Evolutionary conservation across 495 filamentous ascomycete genomes (phyloP).

Genomic region (Penicillium cataractarum): DNA sequence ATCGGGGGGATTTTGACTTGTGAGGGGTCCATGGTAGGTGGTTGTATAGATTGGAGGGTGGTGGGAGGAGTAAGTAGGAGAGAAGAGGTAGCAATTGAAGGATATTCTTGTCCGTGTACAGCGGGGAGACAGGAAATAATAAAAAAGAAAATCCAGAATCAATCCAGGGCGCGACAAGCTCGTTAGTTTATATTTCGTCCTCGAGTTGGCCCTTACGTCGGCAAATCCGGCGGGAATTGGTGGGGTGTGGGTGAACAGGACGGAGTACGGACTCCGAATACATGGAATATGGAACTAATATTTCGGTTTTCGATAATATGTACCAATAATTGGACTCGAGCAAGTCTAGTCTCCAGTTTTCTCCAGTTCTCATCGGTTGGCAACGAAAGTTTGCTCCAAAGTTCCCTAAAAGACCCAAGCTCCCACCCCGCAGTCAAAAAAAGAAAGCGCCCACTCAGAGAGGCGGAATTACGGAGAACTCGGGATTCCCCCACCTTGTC

Average conservation of each 20-base stretch:
- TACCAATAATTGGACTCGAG: too few species aligned
- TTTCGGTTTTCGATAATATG: too few species aligned
- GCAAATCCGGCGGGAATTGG: slow-evolving; percentile 14
- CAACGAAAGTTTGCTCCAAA: not conserved
- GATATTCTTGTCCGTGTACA: not conserved
- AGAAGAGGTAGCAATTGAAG: not conserved
- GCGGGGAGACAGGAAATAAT: too few species aligned
- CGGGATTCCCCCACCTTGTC: not conserved
- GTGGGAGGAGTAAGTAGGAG: not conserved
- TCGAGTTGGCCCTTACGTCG: slow-evolving; percentile 3
- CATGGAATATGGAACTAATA: too few species aligned
- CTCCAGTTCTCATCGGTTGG: not conserved
- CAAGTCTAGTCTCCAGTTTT: not conserved
- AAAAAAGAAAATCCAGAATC: not conserved
- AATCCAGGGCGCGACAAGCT: not conserved
- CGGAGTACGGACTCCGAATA: too few species aligned
- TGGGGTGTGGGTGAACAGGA: slow-evolving; percentile 1
- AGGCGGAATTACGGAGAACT: slow-evolving; percentile 20
- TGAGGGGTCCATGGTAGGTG: slow-evolving; percentile 52
- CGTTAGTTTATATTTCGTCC: slow-evolving; percentile 7
- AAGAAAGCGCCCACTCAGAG: slow-evolving; percentile 1
- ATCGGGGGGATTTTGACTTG: slow-evolving; percentile 59
- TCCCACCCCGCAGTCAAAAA: slow-evolving; percentile 17
- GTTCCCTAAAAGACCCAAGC: not conserved
- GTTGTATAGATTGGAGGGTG: not conserved